These are phyloP conservation scores for Kwoniella botswanensis DNA, from an alignment of 768 basidiomycete species.

Conservation along the genomic window DNA sequence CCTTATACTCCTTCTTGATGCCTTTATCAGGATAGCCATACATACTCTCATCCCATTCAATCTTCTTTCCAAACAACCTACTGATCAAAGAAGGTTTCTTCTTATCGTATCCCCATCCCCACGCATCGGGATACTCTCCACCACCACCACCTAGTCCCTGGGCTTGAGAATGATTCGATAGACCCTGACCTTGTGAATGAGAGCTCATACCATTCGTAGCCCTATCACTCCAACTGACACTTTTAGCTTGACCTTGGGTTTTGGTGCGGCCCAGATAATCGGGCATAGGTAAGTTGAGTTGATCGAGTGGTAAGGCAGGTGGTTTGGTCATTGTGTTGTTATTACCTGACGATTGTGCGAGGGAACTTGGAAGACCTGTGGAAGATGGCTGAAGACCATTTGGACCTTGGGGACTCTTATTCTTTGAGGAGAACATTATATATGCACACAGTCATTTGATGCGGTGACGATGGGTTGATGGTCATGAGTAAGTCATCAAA, in stretches of 20 bases:
- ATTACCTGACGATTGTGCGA: neutral
- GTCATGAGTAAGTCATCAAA: neutral
- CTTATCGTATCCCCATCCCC: constrained; percentile 13
- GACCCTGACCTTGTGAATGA: constrained; percentile 2
- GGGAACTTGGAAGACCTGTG: constrained; percentile 8
- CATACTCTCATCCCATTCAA: constrained; percentile 18
- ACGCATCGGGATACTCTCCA: neutral
- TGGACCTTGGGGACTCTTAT: constrained; percentile 3
- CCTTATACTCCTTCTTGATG: neutral
- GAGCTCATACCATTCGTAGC: neutral
- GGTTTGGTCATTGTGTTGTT: neutral
- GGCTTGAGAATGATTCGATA: neutral
- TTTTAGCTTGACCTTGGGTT: neutral
- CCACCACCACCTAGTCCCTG: neutral
- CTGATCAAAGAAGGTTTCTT: constrained; percentile 18
- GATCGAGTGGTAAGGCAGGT: constrained; percentile 17
- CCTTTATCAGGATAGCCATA: constrained; percentile 9
- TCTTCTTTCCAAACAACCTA: constrained; percentile 23
- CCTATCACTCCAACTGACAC: neutral
- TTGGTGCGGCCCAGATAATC: neutral
- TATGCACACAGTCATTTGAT: neutral
- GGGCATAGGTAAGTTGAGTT: constrained; percentile 10
- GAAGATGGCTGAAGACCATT: constrained; percentile 6
- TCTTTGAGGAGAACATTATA: constrained; percentile 9
- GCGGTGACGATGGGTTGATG: neutral